Base-by-base conservation (phyloP, 345 rosid species). In the Turritis glabra region DNA sequence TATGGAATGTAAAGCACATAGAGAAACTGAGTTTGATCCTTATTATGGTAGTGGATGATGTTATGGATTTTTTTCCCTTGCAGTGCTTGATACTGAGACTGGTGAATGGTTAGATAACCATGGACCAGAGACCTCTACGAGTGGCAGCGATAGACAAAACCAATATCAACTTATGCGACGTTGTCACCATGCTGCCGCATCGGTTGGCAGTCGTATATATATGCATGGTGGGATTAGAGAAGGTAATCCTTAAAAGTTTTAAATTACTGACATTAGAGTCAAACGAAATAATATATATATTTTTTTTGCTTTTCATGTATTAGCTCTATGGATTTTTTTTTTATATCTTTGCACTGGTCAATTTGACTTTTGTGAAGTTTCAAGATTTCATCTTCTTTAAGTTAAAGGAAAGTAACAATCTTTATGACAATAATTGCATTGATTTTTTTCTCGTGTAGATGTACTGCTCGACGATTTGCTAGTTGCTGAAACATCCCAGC, bases 171-270 rank as follows among this genome's bases (percentile, higher is more conserved):
- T 81, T 74, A 82, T 88, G 90, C 88, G 78, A 35, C 93, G 95
- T 53, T 85, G 84, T 67, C 89, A 87, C 64, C 98, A 93, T 85
- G 97, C 94, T 66, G 77, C 92, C 80, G 91, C 92, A 22, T 85
- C 91, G 54, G 75, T 88, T 78, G 98, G 92, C 32, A 82, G 68
- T 72, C 82, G 80, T 38, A 76, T 91, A 58, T 93, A 89, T 80
- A 75, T 87, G 43, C 64, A 85, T 32, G 97, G 97, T 77, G 98
- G 97, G 72, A 77, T 87, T 13, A 85, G 79, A 79, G 88, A 88
- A 82, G 95, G 96, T 89, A 83, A 79, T 26, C 25, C n/a, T 74
- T 37, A 7, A 29, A 43, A 11, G 3, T 18, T 53, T 5, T 33
- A 22, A 12, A 26, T 46, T 17, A 29, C 4, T 29, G 12, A 17